Evolutionary conservation across 2,329 filamentous ascomycete species (phyloP).

Genomic region (Niveomyces coronatus): DNA sequence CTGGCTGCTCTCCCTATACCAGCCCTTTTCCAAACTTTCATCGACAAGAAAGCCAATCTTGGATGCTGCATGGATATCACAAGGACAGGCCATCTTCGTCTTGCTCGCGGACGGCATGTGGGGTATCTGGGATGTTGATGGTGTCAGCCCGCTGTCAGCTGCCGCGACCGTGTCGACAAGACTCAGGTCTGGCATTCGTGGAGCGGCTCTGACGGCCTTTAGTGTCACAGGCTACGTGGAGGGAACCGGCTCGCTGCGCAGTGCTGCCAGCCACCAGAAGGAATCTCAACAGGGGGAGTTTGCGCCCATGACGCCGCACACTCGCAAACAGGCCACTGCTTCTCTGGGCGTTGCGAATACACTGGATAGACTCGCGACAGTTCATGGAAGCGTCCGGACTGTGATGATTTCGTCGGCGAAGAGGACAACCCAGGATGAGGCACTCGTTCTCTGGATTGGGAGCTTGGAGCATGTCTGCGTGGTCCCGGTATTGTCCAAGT

Average conservation of each 20-base stretch:
- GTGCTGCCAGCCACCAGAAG: slow-evolving; percentile 23
- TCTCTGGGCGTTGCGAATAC: slow-evolving; percentile 32
- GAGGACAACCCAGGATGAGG: slow-evolving; percentile 40
- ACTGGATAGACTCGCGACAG: slow-evolving; percentile 39
- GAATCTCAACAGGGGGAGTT: slow-evolving; percentile 38
- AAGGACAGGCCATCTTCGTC: slow-evolving; percentile 47
- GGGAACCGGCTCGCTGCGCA: slow-evolving; percentile 45
- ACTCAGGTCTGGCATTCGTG: slow-evolving; percentile 41
- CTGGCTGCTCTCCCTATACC: slow-evolving; percentile 54
- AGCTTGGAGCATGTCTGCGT: slow-evolving; percentile 46
- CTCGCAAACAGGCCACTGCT: slow-evolving; percentile 41
- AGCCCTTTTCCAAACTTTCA: slow-evolving; percentile 41
- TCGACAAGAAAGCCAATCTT: slow-evolving; percentile 48
- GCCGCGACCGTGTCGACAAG: slow-evolving; percentile 37
- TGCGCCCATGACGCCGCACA: slow-evolving; percentile 54
- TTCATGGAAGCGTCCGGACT: slow-evolving; percentile 43
- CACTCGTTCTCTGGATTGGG: slow-evolving; percentile 46
- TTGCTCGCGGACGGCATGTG: slow-evolving; percentile 55
- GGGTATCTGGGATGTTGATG: slow-evolving; percentile 59
- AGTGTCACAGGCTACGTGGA: slow-evolving; percentile 50
- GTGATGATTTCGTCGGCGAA: slow-evolving; percentile 33
- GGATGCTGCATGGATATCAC: slow-evolving; percentile 51
- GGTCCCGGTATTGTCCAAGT: slow-evolving; percentile 43
- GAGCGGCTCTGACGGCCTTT: slow-evolving; percentile 49
- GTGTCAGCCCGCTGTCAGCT: slow-evolving; percentile 35